These are phyloP conservation scores for Aspergillus sclerotioniger DNA, from an alignment of 495 filamentous ascomycete genomes.

Conservation along the genomic window DNA sequence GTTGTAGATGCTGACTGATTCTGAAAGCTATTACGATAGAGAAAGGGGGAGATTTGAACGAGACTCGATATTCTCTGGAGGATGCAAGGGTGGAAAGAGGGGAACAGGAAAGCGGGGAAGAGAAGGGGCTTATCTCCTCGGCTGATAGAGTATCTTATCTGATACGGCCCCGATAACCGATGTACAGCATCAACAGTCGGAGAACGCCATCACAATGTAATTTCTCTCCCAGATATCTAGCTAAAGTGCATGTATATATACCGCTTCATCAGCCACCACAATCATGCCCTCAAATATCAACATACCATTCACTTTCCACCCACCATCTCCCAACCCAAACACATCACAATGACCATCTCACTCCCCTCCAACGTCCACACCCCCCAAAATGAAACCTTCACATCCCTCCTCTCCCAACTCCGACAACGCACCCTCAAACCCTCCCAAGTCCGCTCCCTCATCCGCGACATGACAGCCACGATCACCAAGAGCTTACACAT, in stretches of 20 bases:
- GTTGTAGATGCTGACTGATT: neutral
- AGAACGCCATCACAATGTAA: too few relatives aligned
- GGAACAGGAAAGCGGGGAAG: neutral
- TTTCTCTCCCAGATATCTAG: too few relatives aligned
- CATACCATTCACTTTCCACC: neutral
- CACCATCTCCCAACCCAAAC: neutral
- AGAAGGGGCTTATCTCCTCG: conserved; percentile 1
- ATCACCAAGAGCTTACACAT: conserved; percentile 17
- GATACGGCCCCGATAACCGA: conserved; percentile 6
- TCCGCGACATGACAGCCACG: conserved; percentile 18
- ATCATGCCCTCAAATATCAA: neutral
- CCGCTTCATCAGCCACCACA: neutral
- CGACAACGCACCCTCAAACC: conserved; percentile 24
- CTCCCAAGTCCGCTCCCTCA: conserved; percentile 22
- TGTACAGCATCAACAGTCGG: neutral
- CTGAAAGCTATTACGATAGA: neutral
- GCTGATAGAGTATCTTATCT: conserved; percentile 17
- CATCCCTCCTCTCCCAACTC: conserved; percentile 22
- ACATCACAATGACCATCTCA: conserved; percentile 13
- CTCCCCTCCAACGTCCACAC: conserved; percentile 21
- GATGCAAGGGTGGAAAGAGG: neutral
- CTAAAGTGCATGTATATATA: neutral
- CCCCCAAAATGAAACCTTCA: conserved; percentile 13
- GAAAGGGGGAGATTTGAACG: neutral
- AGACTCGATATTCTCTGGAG: neutral